Conservation (phyloP, 345 rosid species). For the Conringia planisiliqua region DNA sequence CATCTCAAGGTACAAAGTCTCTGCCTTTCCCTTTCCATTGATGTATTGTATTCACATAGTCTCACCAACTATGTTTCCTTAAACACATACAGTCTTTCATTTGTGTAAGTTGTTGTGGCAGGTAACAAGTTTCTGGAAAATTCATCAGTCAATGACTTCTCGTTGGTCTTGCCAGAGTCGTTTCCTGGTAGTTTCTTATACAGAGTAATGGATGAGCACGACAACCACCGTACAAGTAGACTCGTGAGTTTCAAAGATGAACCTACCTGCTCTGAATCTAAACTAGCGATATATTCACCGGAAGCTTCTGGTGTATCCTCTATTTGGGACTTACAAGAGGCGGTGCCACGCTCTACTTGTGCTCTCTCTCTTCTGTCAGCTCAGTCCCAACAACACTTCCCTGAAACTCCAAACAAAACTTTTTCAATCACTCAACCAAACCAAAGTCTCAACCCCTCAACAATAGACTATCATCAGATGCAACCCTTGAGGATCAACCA, state of each 20-base stretch:
- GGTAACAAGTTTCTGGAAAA: conserved; percentile 39
- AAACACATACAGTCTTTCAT: neutral
- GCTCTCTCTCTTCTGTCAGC: conserved; percentile 99
- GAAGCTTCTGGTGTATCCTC: conserved; percentile 40
- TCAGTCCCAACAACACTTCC: conserved; percentile 45
- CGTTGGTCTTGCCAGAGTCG: conserved; percentile 57
- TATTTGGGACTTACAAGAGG: conserved; percentile 31
- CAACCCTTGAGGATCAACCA: neutral
- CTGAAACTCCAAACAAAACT: conserved; percentile 36
- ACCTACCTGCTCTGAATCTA: conserved; percentile 32
- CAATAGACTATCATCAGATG: conserved; percentile 1
- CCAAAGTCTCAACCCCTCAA: neutral
- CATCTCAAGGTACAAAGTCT: conserved; percentile 45
- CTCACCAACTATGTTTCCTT: neutral
- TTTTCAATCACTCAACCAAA: conserved; percentile 37
- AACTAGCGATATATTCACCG: conserved; percentile 19
- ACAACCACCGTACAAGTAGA: conserved; percentile 43
- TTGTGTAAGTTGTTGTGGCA: conserved; percentile 7
- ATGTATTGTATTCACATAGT: neutral
- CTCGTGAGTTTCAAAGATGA: conserved; percentile 51
- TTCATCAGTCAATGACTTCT: conserved; percentile 34
- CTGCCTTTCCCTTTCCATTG: neutral
- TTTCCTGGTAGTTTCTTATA: conserved; percentile 39
- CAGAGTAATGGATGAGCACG: conserved; percentile 40
- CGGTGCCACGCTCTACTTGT: conserved; percentile 45